A percentile compares a stretch with the other conserved stretches of the same genome.
These are phyloP conservation scores for Malbranchea zuffiana DNA, from an alignment of 2,329 filamentous ascomycete species.

Conservation along the genomic window DNA sequence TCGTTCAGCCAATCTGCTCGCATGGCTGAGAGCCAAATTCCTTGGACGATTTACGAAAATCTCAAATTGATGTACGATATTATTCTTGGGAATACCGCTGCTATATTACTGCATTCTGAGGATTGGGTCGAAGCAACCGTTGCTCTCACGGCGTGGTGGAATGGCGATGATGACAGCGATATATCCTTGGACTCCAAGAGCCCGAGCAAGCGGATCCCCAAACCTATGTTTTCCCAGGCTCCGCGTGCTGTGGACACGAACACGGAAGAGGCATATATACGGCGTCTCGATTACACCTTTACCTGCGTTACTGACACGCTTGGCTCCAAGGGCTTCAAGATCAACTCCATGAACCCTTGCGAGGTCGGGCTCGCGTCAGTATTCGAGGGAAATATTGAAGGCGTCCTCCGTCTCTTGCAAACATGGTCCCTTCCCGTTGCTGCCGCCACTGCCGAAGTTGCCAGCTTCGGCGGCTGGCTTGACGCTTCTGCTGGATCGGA, in stretches of 20 bases:
- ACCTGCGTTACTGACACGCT: conserved; percentile 52
- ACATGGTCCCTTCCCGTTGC: conserved; percentile 73
- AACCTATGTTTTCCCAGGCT: conserved; percentile 24
- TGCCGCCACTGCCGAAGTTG: conserved; percentile 69
- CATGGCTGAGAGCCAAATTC: conserved; percentile 74
- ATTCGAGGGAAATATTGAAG: conserved; percentile 72
- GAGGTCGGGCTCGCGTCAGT: conserved; percentile 74
- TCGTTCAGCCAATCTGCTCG: conserved; percentile 56
- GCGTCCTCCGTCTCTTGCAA: conserved; percentile 61
- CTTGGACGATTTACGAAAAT: conserved; percentile 82
- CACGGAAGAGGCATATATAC: conserved; percentile 58
- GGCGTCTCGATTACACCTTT: conserved; percentile 61
- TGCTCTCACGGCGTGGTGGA: conserved; percentile 82
- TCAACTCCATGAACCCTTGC: conserved; percentile 63
- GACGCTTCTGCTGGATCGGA: conserved; percentile 46
- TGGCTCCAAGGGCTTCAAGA: conserved; percentile 54
- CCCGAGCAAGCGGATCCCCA: conserved; percentile 10
- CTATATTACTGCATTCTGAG: conserved; percentile 65
- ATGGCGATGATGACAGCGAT: conserved; percentile 56
- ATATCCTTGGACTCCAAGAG: conserved; percentile 20
- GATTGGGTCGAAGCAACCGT: conserved; percentile 90
- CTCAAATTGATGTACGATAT: conserved; percentile 71
- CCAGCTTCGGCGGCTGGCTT: conserved; percentile 74
- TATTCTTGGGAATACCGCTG: conserved; percentile 61
- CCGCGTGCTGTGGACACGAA: conserved; percentile 38